Evolutionary conservation across 805 yeast genomes (phyloP).

Genomic region (Candida alai): DNA sequence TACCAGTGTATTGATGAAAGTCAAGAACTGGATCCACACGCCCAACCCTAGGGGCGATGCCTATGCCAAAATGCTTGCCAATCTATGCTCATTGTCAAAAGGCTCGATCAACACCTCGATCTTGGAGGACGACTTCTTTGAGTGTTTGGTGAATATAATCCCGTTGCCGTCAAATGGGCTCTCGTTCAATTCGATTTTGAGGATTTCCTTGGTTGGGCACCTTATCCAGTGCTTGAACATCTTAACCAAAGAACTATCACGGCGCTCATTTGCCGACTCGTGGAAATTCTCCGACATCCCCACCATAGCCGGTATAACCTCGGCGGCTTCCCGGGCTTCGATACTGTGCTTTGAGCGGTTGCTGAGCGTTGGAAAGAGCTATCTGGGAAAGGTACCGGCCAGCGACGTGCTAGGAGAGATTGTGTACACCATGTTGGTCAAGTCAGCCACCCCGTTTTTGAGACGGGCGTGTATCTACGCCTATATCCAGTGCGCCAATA

Average conservation of each 20-base stretch:
- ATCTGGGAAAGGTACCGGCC: slow-evolving; percentile 5
- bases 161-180: slow-evolving; percentile 47
- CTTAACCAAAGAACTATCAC: slow-evolving; percentile 23
- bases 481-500: slow-evolving; percentile 48
- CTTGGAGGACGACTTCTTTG: slow-evolving; percentile 49
- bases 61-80: slow-evolving; percentile 31
- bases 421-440: slow-evolving; percentile 52
- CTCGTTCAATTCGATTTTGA: slow-evolving; percentile 44
- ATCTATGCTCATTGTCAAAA: slow-evolving; percentile 29
- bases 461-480: slow-evolving; percentile 59
- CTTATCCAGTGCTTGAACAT: slow-evolving; percentile 43
- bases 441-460: slow-evolving; percentile 59
- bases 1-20: slow-evolving; percentile 30
- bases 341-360: slow-evolving; percentile 23
- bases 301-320: slow-evolving; percentile 18
- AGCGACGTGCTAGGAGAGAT: slow-evolving; percentile 27
- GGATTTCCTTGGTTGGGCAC: slow-evolving; percentile 48
- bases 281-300: slow-evolving; percentile 36
- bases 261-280: slow-evolving; percentile 19
- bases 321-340: slow-evolving; percentile 17
- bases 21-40: slow-evolving; percentile 33
- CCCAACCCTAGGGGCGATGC: slow-evolving; percentile 24
- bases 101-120: slow-evolving; percentile 31
- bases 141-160: slow-evolving; percentile 44
- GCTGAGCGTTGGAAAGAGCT: neutral